Conservation (phyloP, 2,329 filamentous ascomycete species). For the Cadophora gregata region DNA sequence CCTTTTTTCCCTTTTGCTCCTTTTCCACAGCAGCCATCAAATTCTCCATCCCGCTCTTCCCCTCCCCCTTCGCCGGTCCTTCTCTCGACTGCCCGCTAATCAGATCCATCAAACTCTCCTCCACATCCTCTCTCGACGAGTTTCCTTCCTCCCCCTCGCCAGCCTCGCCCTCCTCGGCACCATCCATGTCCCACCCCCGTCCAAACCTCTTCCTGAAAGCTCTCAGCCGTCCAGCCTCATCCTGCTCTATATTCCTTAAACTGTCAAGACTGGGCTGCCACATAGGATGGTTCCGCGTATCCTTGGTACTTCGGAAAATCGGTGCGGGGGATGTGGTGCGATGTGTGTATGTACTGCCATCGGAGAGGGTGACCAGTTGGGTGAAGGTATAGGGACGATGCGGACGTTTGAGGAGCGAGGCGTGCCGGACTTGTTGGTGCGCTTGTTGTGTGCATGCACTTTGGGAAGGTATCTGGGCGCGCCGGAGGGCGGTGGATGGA, state of each 20-base stretch:
- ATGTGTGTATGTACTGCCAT: constrained; percentile 83
- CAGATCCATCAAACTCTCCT: constrained; percentile 62
- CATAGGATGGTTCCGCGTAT: constrained; percentile 85
- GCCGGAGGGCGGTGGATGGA: constrained; percentile 29
- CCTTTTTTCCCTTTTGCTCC: constrained; percentile 19
- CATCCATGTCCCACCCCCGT: constrained; percentile 74
- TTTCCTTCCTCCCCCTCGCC: constrained; percentile 47
- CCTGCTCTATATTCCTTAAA: constrained; percentile 87
- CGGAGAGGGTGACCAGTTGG: constrained; percentile 89
- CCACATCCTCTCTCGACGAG: constrained; percentile 43
- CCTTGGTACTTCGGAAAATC: constrained; percentile 70
- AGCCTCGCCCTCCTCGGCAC: constrained; percentile 43
- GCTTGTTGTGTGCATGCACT: constrained; percentile 12
- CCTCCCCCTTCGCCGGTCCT: background rate
- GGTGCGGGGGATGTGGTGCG: constrained; percentile 76
- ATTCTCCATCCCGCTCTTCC: constrained; percentile 10
- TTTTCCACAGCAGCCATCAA: constrained; percentile 26
- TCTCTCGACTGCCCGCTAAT: constrained; percentile 49
- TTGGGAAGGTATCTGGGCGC: constrained; percentile 69
- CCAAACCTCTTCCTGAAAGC: constrained; percentile 89
- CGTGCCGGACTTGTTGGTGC: constrained; percentile 61
- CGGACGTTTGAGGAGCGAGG: constrained; percentile 85
- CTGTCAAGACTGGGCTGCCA: constrained; percentile 90
- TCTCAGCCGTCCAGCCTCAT: constrained; percentile 88
- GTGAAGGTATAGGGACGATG: constrained; percentile 95